Base-by-base conservation (phyloP, 805 yeast species). In the Candida qinlingensis region DNA sequence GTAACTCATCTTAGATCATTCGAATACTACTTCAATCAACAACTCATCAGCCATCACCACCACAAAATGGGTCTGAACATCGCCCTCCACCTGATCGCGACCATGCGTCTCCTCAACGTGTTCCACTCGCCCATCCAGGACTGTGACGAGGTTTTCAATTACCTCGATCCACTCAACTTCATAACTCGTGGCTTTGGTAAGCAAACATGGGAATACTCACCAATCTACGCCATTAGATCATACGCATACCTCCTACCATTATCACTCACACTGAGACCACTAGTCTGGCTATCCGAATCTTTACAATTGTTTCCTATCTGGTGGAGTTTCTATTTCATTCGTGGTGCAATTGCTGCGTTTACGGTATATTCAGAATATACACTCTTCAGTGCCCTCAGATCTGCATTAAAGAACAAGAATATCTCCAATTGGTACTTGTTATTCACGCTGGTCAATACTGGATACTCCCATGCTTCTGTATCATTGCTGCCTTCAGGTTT, bases 121-220 rank as follows among this genome's bases (percentile, higher is more conserved):
- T 57, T 78, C 50, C 69, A 69, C 57, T 80, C 87, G 63, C 81
- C 89, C 36, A 84, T 92, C 29, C 80, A 94, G 2, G 98, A 91
- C 59, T 91, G 97, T 63, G 97, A 92, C 65, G 98, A 92, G 65
- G 83, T 78, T 0, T 92, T 79, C 75, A 92, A 92, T 62, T 92
- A 87, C 67, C 90, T 96, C 92, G 98, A 92, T 55, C 97, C 98
- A 1, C 70, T 92, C 49, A 91, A 92, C 62, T 73, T 85, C 45
- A 56, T 91, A 35, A 66, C 84, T 1, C 76, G 96, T 54, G 85
- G 85, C 3, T 88, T 89, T 64, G 98, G 97, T 2, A 86, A 90
- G 57, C 90, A 90, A 65, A 91, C 97, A 0, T 91, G 97, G 97
- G 97, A 91, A 62, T 92, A 91, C 64, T 87, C 96, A 0, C 97